Percentiles rank a stretch among this genome's conserved stretches.
These are phyloP conservation scores for Sporothrix sp. DNA, from an alignment of 2,329 filamentous ascomycete genomes.

Conservation along the genomic window DNA sequence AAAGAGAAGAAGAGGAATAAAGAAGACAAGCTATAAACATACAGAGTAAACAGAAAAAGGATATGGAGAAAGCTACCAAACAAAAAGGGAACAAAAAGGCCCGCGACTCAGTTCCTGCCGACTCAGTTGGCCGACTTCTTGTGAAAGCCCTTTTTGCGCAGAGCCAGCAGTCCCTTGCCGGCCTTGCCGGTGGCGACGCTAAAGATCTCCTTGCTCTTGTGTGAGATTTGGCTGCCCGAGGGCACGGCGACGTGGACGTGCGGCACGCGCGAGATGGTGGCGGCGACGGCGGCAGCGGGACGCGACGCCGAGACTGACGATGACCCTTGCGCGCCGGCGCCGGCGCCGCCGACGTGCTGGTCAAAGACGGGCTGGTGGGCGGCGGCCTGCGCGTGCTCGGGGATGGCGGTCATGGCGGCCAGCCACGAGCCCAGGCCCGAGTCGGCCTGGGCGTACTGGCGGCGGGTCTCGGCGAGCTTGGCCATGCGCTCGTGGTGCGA, in stretches of 20 bases:
- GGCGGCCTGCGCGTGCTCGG: conserved; percentile 39
- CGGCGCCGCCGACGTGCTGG: conserved; percentile 13
- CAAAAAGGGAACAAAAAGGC: not conserved
- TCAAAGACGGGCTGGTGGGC: conserved; percentile 19
- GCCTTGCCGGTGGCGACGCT: conserved; percentile 71
- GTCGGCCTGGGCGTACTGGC: conserved; percentile 61
- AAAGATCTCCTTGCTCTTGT: conserved; percentile 81
- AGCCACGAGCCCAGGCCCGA: conserved; percentile 59
- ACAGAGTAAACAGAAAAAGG: not conserved
- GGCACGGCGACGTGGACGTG: conserved; percentile 30
- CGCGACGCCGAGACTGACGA: conserved; percentile 13
- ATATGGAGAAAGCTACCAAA: not conserved
- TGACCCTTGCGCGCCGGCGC: conserved; percentile 10
- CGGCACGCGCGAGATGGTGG: conserved; percentile 24
- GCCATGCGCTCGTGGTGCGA: conserved; percentile 58
- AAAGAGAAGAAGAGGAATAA: not conserved
- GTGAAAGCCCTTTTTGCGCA: conserved; percentile 73
- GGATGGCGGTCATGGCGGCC: conserved; percentile 32
- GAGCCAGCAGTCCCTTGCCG: conserved; percentile 83
- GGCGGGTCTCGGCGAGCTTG: conserved; percentile 62
- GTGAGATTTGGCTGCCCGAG: conserved; percentile 57
- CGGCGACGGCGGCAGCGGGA: conserved; percentile 17
- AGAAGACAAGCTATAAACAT: not conserved
- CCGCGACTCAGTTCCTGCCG: not conserved
- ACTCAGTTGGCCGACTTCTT: conserved; percentile 13